A percentile compares a stretch with the other conserved stretches of the same genome.
Evolutionary conservation across 1,284 basidiomycete genomes (phyloP).

Genomic region (Moesziomyces sp.): DNA sequence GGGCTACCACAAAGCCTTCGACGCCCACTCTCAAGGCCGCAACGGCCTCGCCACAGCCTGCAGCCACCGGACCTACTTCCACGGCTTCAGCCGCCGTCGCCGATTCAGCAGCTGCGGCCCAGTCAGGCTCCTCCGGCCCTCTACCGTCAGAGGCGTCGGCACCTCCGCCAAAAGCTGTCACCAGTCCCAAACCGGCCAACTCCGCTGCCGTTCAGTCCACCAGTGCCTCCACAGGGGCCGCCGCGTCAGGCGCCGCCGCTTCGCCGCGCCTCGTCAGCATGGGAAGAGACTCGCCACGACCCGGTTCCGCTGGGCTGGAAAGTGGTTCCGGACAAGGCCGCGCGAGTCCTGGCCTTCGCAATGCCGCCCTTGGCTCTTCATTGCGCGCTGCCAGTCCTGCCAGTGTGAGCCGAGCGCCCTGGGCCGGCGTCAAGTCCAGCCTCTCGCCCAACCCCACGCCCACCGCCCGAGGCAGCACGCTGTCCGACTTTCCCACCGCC

Average conservation of each 20-base stretch:
- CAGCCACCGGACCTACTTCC: constrained; percentile 2
- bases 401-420: constrained; percentile 48
- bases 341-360: constrained; percentile 52
- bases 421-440: constrained; percentile 50
- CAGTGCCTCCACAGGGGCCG: constrained; percentile 3
- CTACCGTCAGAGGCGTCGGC: constrained; percentile 38
- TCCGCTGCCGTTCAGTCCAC: constrained; percentile 4
- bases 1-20: constrained; percentile 40
- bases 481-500: constrained; percentile 65
- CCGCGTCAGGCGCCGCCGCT: constrained; percentile 21
- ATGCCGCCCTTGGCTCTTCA: constrained; percentile 44
- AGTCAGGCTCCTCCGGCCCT: constrained; percentile 13
- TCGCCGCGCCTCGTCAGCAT: constrained; percentile 56
- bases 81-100: constrained; percentile 4
- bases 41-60: constrained; percentile 9
- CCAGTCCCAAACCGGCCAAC: constrained; percentile 31
- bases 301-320: constrained; percentile 39
- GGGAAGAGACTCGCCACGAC: constrained; percentile 42
- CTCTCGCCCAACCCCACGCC: constrained; percentile 24
- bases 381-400: constrained; percentile 38
- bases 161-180: constrained; percentile 14
- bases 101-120: constrained; percentile 4
- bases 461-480: constrained; percentile 15
- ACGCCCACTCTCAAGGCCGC: constrained; percentile 22
- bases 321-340: constrained; percentile 29